Evolutionary conservation across 1,284 basidiomycete genomes (phyloP).

Genomic region (Cryptococcus depauperatus): DNA sequence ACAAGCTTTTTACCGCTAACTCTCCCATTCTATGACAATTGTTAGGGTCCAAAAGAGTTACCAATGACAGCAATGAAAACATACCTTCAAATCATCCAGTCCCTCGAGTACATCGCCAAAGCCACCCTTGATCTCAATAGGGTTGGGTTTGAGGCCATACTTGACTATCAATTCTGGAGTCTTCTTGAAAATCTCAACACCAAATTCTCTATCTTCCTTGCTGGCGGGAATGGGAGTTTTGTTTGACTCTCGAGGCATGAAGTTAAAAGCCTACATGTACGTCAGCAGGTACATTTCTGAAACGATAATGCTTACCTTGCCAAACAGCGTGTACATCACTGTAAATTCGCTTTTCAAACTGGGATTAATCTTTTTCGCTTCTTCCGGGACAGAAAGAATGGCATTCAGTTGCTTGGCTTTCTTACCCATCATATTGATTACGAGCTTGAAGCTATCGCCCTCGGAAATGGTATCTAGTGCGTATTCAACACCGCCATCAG

Average conservation of each 20-base stretch:
- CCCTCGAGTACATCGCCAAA: conserved; percentile 26
- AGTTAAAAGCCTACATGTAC: conserved; percentile 22
- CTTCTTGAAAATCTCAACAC: conserved; percentile 16
- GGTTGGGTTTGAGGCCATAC: conserved; percentile 26
- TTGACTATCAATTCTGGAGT: conserved; percentile 21
- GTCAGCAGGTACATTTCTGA: not conserved
- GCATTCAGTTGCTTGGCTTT: conserved; percentile 28
- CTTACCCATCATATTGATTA: conserved; percentile 17
- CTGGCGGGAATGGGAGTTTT: conserved; percentile 16
- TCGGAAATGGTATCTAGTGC: conserved; percentile 37
- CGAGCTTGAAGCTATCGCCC: conserved; percentile 21
- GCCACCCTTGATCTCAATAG: conserved; percentile 20
- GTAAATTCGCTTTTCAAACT: conserved; percentile 27
- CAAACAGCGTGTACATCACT: conserved; percentile 33
- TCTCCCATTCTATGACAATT: conserved; percentile 11
- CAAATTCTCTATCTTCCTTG: conserved; percentile 20
- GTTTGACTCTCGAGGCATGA: conserved; percentile 18
- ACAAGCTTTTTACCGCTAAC: conserved; percentile 21
- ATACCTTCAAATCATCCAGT: conserved; percentile 23
- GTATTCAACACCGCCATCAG: conserved; percentile 25
- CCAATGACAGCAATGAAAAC: not conserved
- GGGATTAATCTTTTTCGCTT: conserved; percentile 14
- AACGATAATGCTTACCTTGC: conserved; percentile 15
- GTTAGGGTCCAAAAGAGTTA: not conserved
- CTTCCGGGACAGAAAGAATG: conserved; percentile 19